Percentiles rank a stretch among this genome's conserved stretches.
These are phyloP conservation scores for Pichia sorboxylosa DNA, from an alignment of 1,139 yeast species.

Conservation along the genomic window DNA sequence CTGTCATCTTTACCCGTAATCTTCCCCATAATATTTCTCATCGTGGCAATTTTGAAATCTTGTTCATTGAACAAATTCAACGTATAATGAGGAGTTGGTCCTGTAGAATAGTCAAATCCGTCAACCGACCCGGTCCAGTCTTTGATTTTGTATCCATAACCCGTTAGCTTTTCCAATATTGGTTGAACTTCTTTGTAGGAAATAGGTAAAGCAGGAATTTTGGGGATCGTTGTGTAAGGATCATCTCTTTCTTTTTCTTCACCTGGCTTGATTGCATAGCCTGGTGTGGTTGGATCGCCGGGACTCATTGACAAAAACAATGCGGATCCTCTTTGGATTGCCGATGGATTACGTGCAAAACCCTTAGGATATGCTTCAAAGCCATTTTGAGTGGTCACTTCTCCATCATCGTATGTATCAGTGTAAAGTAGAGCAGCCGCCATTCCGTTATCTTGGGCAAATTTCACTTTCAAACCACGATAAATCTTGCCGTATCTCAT, in stretches of 20 bases:
- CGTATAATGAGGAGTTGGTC: constrained; percentile 41
- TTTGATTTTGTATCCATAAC: constrained; percentile 34
- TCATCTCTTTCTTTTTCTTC: constrained; percentile 47
- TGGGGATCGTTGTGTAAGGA: constrained; percentile 40
- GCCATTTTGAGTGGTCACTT: constrained; percentile 37
- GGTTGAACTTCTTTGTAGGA: constrained; percentile 48
- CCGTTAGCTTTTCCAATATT: constrained; percentile 40
- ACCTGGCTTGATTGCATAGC: constrained; percentile 53
- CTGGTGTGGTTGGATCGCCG: constrained; percentile 89
- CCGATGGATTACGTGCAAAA: constrained; percentile 55
- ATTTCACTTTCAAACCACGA: constrained; percentile 57
- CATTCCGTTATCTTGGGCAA: constrained; percentile 56
- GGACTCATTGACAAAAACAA: constrained; percentile 67
- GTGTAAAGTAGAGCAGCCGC: constrained; percentile 48
- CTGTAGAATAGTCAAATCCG: constrained; percentile 40
- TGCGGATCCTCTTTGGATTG: constrained; percentile 76
- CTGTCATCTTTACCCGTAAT: constrained; percentile 37
- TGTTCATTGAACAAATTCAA: constrained; percentile 45
- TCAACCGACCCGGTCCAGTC: constrained; percentile 33
- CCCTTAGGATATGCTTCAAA: constrained; percentile 53
- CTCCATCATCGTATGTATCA: constrained; percentile 59
- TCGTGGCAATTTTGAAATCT: constrained; percentile 46
- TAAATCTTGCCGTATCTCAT: constrained; percentile 49
- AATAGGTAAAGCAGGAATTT: constrained; percentile 53
- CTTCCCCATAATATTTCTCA: constrained; percentile 47